These are phyloP conservation scores for Testicularia cyperi DNA, from an alignment of 1,284 basidiomycete species.

Conservation along the genomic window DNA sequence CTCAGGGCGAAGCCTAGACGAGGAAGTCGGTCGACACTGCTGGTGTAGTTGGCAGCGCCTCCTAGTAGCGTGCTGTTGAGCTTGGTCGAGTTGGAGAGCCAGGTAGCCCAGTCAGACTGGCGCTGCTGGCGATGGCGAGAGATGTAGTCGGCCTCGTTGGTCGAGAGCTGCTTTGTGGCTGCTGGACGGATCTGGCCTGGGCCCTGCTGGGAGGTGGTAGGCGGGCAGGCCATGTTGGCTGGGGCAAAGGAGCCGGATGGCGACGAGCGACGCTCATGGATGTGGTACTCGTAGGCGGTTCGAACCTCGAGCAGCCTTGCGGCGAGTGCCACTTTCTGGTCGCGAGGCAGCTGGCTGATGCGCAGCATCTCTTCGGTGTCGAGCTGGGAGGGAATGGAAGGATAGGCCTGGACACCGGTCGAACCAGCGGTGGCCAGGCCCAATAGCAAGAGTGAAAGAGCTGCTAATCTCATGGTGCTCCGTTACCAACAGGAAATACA, in stretches of 20 bases:
- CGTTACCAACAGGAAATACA: no score
- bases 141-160: constrained; percentile 44
- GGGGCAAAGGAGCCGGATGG: constrained; percentile 47
- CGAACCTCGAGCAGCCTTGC: constrained; percentile 23
- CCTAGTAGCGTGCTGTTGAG: constrained; percentile 37
- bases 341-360: constrained; percentile 13
- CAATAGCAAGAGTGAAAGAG: constrained; percentile 5
- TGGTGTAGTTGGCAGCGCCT: constrained; percentile 46
- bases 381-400: constrained; percentile 16
- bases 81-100: constrained; percentile 37
- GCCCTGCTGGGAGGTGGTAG: constrained; percentile 19
- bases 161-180: constrained; percentile 25
- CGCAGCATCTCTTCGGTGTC: constrained; percentile 13
- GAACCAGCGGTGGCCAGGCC: constrained; percentile 3
- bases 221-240: constrained; percentile 45
- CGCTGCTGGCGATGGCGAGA: constrained; percentile 17
- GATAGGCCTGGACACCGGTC: constrained; percentile 5
- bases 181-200: constrained; percentile 49
- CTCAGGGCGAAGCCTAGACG: constrained; percentile 61
- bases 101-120: constrained; percentile 33
- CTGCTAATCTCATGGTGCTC: no score
- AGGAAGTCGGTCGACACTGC: constrained; percentile 44
- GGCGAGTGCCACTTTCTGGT: constrained; percentile 14
- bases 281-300: constrained; percentile 17
- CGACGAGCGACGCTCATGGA: constrained; percentile 21